Conservation (phyloP, 1,284 basidiomycete genomes). For the Ustilago lituana region DNA sequence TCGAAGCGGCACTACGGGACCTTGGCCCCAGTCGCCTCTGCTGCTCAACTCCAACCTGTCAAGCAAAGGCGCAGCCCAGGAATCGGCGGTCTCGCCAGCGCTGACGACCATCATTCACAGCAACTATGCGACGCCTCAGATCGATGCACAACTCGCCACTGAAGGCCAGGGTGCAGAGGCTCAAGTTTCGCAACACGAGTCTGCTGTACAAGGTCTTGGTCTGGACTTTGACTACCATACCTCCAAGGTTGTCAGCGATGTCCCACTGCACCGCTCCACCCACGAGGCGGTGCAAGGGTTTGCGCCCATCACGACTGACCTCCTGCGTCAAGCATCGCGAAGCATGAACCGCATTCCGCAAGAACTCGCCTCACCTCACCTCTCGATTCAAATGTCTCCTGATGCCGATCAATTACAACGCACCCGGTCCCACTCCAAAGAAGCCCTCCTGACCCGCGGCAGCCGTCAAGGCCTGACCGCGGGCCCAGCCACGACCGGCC, state of each 20-base stretch:
- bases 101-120: slow-evolving; percentile 36
- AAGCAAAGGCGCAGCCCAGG: background rate
- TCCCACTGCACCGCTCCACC: background rate
- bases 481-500: too few species aligned
- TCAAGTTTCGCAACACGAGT: background rate
- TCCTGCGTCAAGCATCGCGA: slow-evolving; percentile 30
- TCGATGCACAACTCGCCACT: background rate
- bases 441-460: slow-evolving; percentile 19
- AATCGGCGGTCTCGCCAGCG: slow-evolving; percentile 19
- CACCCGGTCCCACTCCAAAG: slow-evolving; percentile 19
- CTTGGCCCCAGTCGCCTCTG: slow-evolving; percentile 49
- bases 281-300: slow-evolving; percentile 16
- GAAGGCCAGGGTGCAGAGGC: background rate
- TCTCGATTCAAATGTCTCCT: slow-evolving; percentile 46
- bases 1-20: slow-evolving; percentile 36
- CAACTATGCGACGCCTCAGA: slow-evolving; percentile 18
- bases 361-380: slow-evolving; percentile 26
- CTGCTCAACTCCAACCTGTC: slow-evolving; percentile 23
- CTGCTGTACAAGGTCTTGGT: slow-evolving; percentile 23
- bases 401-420: slow-evolving; percentile 9
- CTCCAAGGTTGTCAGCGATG: background rate
- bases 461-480: slow-evolving; percentile 7
- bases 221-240: slow-evolving; percentile 20
- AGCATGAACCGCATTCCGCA: slow-evolving; percentile 3
- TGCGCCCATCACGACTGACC: slow-evolving; percentile 28